Conservation (phyloP, 768 basidiomycete genomes). For the Termitomyces bulborhizus region DNA sequence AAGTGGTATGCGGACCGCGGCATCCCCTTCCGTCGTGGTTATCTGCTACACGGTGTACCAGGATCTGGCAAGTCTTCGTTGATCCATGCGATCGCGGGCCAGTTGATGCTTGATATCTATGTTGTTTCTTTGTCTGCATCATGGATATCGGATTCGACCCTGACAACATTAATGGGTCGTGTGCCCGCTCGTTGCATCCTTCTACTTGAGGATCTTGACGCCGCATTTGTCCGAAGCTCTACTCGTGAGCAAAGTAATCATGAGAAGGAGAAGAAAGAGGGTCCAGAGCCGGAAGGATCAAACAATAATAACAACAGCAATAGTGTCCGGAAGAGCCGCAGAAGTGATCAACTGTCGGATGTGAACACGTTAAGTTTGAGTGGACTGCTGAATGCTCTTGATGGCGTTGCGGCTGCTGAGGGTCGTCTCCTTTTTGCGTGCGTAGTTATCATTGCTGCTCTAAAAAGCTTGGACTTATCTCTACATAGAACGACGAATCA, state of each 20-base stretch:
- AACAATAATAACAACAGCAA: constrained; percentile 10
- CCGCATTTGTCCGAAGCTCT: constrained; percentile 76
- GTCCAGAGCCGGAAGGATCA: constrained; percentile 17
- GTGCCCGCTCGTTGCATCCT: constrained; percentile 84
- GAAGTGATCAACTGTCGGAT: constrained; percentile 58
- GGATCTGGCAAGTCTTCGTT: constrained; percentile 85
- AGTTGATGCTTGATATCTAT: constrained; percentile 87
- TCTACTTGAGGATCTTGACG: constrained; percentile 86
- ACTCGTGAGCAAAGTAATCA: constrained; percentile 49
- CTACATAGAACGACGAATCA: constrained; percentile 75
- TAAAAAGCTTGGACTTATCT: not conserved
- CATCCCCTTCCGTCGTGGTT: constrained; percentile 87
- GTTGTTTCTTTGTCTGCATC: constrained; percentile 82
- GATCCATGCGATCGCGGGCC: constrained; percentile 84
- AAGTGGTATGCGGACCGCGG: constrained; percentile 93
- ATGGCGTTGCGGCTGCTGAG: constrained; percentile 83
- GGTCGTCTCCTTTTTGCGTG: constrained; percentile 87
- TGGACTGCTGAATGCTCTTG: constrained; percentile 78
- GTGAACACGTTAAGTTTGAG: constrained; percentile 78
- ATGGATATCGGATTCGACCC: constrained; percentile 84
- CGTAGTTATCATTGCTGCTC: constrained; percentile 27
- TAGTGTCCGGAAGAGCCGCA: constrained; percentile 27
- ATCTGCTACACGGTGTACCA: constrained; percentile 77
- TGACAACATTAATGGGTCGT: constrained; percentile 81
- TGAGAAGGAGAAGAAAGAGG: constrained; percentile 26